Conservation (phyloP, 305 asterid species). For the Fraxinus albicans region DNA sequence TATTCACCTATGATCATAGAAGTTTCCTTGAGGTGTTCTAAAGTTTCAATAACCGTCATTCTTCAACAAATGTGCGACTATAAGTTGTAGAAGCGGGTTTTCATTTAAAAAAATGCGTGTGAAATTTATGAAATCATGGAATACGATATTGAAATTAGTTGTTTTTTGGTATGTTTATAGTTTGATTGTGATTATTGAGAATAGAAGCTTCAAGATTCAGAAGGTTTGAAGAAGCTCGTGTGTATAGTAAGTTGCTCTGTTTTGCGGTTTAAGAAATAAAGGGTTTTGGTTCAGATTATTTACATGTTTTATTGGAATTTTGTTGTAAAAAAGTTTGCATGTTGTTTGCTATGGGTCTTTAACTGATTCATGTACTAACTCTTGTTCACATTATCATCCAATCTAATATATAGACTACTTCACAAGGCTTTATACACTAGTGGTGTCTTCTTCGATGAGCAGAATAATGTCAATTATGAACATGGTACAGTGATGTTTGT, state of each 20-base stretch:
- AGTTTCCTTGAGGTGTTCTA: not conserved
- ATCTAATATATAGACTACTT: not conserved
- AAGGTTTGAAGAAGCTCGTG: no score
- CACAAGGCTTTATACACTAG: not conserved
- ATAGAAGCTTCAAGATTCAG: not conserved
- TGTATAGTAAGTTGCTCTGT: no score
- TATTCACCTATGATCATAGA: not conserved
- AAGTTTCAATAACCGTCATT: not conserved
- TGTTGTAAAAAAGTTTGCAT: no score
- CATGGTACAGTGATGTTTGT: not conserved
- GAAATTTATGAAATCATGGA: not conserved
- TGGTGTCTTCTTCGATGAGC: not conserved
- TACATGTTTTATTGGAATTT: no score
- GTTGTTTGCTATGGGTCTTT: not conserved
- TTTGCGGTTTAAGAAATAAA: no score
- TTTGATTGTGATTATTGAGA: not conserved
- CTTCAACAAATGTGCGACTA: not conserved
- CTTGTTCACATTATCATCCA: not conserved
- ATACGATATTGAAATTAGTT: not conserved
- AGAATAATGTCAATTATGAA: not conserved
- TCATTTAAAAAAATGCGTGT: no score
- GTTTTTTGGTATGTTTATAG: no score
- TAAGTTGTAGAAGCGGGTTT: not conserved
- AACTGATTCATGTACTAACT: not conserved
- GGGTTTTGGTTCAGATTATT: no score